These are phyloP conservation scores for Amylocarpus encephaloides DNA, from an alignment of 2,329 filamentous ascomycete genomes.

Conservation along the genomic window DNA sequence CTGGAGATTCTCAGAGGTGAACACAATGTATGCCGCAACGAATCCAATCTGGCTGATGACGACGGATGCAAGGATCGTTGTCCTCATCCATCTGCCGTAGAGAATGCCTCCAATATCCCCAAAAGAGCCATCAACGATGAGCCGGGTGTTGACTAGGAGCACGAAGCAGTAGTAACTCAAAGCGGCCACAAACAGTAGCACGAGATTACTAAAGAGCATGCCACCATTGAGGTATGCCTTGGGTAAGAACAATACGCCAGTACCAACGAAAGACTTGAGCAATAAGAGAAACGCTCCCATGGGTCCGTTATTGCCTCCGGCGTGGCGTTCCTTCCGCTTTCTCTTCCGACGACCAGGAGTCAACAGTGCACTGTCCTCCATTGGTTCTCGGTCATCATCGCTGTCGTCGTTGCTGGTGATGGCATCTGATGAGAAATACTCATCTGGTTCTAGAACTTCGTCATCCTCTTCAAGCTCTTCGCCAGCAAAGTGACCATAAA, in stretches of 20 bases:
- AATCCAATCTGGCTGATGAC: constrained; percentile 95
- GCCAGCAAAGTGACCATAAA: constrained; percentile 96
- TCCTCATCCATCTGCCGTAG: constrained; percentile 86
- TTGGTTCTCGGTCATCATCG: constrained; percentile 68
- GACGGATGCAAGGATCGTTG: constrained; percentile 81
- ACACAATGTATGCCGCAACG: constrained; percentile 91
- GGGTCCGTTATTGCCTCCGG: constrained; percentile 69
- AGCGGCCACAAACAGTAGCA: constrained; percentile 76
- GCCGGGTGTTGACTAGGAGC: constrained; percentile 76
- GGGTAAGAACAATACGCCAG: constrained; percentile 87
- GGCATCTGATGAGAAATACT: constrained; percentile 80
- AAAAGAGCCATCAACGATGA: constrained; percentile 88
- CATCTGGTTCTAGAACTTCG: constrained; percentile 76
- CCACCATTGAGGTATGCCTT: constrained; percentile 92
- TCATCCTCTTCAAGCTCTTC: constrained; percentile 97
- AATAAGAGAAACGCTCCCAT: constrained; percentile 77
- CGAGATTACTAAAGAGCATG: constrained; percentile 91
- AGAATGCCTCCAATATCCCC: constrained; percentile 92
- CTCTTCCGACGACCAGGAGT: constrained; percentile 68
- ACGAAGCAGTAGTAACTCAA: constrained; percentile 98
- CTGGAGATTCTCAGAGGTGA: constrained; percentile 91
- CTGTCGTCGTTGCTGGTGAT: constrained; percentile 44
- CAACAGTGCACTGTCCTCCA: constrained; percentile 80
- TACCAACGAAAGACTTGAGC: constrained; percentile 96
- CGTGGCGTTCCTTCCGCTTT: constrained; percentile 67